Conservation (phyloP, 768 basidiomycete genomes). For the Gloeopeniophorella convolvens region DNA sequence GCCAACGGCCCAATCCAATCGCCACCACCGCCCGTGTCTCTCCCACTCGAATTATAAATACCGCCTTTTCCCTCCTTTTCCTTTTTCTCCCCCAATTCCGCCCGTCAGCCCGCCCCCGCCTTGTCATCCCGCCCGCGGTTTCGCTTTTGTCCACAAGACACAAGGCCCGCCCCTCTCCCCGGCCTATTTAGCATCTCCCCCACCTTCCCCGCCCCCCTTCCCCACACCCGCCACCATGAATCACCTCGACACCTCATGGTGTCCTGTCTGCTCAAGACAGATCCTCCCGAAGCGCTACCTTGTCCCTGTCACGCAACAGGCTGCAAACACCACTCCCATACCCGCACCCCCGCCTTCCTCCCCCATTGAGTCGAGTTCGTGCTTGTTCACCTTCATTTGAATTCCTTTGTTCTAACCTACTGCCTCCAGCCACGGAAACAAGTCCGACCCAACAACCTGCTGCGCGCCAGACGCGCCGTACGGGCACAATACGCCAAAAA, state of each 20-base stretch:
- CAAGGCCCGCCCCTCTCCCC: conserved; percentile 11
- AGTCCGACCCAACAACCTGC: conserved; percentile 22
- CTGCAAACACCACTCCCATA: conserved; percentile 22
- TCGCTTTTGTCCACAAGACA: conserved; percentile 8
- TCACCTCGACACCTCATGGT: conserved; percentile 64
- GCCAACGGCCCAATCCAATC: too few relatives aligned
- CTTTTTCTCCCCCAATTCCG: conserved; percentile 17
- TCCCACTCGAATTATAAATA: conserved; percentile 21
- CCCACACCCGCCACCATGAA: conserved; percentile 14
- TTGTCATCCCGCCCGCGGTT: conserved; percentile 4
- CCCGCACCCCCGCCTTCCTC: conserved; percentile 37
- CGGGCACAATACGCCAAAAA: conserved; percentile 32
- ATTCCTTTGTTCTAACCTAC: conserved; percentile 16
- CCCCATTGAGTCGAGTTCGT: conserved; percentile 35
- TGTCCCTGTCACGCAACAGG: conserved; percentile 36
- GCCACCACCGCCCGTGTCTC: too few relatives aligned
- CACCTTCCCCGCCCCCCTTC: background rate
- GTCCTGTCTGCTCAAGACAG: conserved; percentile 71
- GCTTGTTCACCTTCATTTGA: background rate
- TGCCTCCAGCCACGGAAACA: conserved; percentile 25
- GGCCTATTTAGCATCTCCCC: conserved; percentile 7
- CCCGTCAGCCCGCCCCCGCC: conserved; percentile 9
- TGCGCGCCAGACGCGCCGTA: conserved; percentile 30
- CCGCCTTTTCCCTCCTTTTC: conserved; percentile 14
- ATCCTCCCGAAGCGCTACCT: conserved; percentile 72